Evolutionary conservation across 2,329 filamentous ascomycete species (phyloP), one percentile per base, ranked within the genome.

Genomic region (Pyrenochaeta sp.): DNA sequence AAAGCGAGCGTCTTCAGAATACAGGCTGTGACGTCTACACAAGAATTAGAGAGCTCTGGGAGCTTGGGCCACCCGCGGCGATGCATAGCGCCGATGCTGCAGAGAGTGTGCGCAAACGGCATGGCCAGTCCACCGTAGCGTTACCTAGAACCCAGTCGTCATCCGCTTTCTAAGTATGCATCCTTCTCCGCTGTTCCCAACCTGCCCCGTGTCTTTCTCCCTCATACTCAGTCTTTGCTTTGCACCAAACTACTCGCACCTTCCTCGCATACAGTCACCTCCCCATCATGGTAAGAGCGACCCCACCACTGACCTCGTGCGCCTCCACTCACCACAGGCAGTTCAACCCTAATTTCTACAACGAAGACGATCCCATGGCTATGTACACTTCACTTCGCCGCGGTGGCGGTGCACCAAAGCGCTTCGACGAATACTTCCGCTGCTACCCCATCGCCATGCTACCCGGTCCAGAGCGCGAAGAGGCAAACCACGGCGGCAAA

Each of bases 341-440:
- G 74, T 77, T 76, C 67, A 73, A 79, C 61, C 67, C 76, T 54
- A 76, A 75, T 53, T 85, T 79, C 71, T 84, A 81, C 76, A 77
- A 79, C 59, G 75, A 82, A 51, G 81, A 84, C 64, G 83, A 82
- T 50, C 77, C 77, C 40, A 80, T 83, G 75, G 74, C 80, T 52
- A 81, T 85, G 69, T 82, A 85, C 56, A 79, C 80, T 54, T 82
- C 85, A 76, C 72, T 84, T 54, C 79, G 79, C 31, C 80, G 79
- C 58, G 79, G 23, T 27, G 23, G 77, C 45, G 76, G 79, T 27
- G 74, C 75, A 68, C 82, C 78, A 65, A 90, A 92, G 67, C 91
- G 93, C 56, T 99, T 99, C 80, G 94, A 99, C 77, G 95, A 99
- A 78, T 98, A 97, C 81, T 98, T 97, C 79, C 89, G 95, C 69